phyloP scores from a whole-genome alignment of 345 rosid genomes.

The Salix suchowensis region DNA sequence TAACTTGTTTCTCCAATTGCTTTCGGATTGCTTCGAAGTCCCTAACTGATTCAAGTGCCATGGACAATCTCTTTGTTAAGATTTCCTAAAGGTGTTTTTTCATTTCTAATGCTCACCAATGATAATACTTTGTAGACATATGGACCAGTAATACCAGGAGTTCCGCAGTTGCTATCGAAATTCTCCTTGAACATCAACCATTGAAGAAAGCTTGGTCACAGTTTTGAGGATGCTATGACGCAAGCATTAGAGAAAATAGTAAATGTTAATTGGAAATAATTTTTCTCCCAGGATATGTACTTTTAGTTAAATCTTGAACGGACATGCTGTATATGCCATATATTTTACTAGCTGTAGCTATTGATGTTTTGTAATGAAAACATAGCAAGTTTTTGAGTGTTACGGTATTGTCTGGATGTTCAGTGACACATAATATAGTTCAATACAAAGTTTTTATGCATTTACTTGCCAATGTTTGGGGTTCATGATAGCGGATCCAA shows the following conservation, averaged over 20 bases:
- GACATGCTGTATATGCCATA: slow-evolving; percentile 1
- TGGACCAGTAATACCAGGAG: slow-evolving; percentile 63
- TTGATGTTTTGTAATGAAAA: not conserved
- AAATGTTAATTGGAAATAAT: not conserved
- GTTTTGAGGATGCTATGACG: not conserved
- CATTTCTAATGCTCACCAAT: not conserved
- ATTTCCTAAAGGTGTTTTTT: not conserved
- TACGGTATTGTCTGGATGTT: not conserved
- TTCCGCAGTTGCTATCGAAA: slow-evolving; percentile 73
- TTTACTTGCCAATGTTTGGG: not conserved
- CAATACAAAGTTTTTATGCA: not conserved
- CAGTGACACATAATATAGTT: not conserved
- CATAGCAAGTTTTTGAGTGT: not conserved
- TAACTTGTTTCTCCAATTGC: not conserved
- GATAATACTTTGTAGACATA: slow-evolving; percentile 50
- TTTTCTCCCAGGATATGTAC: slow-evolving; percentile 1
- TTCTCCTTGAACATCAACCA: slow-evolving; percentile 63
- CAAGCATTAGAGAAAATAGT: not conserved
- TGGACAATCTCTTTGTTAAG: too few relatives aligned
- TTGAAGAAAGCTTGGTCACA: slow-evolving; percentile 14
- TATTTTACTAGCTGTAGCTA: not conserved
- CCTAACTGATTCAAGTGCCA: not conserved
- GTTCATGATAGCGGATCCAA: not conserved
- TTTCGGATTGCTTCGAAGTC: not conserved
- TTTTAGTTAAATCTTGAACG: not conserved